phyloP scores from a whole-genome alignment of 768 basidiomycete genomes.

The Omphalotus guepiniiformis region DNA sequence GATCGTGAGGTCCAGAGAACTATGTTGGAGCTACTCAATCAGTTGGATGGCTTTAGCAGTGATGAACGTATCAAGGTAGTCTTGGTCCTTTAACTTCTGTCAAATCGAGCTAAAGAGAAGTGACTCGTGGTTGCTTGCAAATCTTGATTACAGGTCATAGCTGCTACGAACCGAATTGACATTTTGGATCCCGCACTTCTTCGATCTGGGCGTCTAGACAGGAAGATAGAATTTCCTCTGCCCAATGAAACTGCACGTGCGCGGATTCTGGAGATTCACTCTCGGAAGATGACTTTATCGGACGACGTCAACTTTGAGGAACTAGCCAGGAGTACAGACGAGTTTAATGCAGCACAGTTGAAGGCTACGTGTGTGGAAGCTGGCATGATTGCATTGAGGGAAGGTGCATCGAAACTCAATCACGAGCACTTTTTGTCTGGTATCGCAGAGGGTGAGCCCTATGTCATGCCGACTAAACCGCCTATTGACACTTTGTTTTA shows the following conservation, averaged over 20 bases:
- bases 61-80: constrained; percentile 95
- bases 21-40: constrained; percentile 99
- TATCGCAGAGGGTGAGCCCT: constrained; percentile 72
- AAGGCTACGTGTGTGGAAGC: constrained; percentile 99
- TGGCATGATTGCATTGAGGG: constrained; percentile 96
- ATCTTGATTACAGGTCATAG: constrained; percentile 77
- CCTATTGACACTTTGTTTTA: constrained; percentile 21
- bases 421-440: constrained; percentile 97
- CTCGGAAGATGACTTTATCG: constrained; percentile 89
- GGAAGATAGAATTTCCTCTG: constrained; percentile 98
- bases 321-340: constrained; percentile 93
- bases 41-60: constrained; percentile 95
- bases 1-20: constrained; percentile 99
- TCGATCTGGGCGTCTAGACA: constrained; percentile 93
- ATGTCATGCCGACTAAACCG: not conserved
- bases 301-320: constrained; percentile 95
- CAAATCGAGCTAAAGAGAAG: constrained; percentile 8
- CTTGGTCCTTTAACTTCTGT: not conserved
- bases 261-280: constrained; percentile 94
- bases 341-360: constrained; percentile 96
- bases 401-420: constrained; percentile 81
- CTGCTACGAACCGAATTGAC: constrained; percentile 98
- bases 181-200: constrained; percentile 98
- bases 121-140: too few relatives aligned
- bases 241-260: constrained; percentile 97